phyloP scores from a whole-genome alignment of 2,329 filamentous ascomycete species.

The Colletotrichum paranaense region DNA sequence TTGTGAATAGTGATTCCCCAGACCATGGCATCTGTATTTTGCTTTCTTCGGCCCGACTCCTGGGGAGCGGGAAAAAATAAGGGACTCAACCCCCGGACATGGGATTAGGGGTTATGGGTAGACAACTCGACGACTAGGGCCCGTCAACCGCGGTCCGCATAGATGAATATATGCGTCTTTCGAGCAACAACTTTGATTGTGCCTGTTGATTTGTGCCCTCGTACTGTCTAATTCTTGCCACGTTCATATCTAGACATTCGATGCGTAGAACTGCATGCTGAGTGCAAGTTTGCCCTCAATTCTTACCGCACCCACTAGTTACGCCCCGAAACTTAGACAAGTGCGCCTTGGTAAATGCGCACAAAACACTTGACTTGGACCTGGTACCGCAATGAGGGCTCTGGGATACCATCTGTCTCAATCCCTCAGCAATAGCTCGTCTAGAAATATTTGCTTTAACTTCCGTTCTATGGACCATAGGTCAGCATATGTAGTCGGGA shows the following conservation, averaged over 20 bases:
- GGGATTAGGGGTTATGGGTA: conserved; percentile 25
- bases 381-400: too few relatives aligned
- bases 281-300: too few relatives aligned
- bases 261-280: background rate
- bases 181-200: background rate
- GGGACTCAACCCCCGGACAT: conserved; percentile 33
- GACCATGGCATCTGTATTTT: conserved; percentile 44
- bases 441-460: too few relatives aligned
- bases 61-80: conserved; percentile 20
- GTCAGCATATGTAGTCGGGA: too few relatives aligned
- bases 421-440: too few relatives aligned
- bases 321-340: too few relatives aligned
- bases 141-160: conserved; percentile 57
- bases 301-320: too few relatives aligned
- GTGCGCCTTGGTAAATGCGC: too few relatives aligned
- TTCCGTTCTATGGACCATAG: too few relatives aligned
- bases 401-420: too few relatives aligned
- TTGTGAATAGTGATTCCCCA: conserved; percentile 45
- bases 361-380: too few relatives aligned
- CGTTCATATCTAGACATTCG: background rate
- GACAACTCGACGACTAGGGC: conserved; percentile 39
- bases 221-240: background rate
- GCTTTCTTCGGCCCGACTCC: conserved; percentile 35
- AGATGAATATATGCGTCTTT: conserved; percentile 29
- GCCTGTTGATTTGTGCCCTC: too few relatives aligned